These are phyloP conservation scores for Parietaria judaica DNA, from an alignment of 306 rosid genomes.

Conservation along the genomic window DNA sequence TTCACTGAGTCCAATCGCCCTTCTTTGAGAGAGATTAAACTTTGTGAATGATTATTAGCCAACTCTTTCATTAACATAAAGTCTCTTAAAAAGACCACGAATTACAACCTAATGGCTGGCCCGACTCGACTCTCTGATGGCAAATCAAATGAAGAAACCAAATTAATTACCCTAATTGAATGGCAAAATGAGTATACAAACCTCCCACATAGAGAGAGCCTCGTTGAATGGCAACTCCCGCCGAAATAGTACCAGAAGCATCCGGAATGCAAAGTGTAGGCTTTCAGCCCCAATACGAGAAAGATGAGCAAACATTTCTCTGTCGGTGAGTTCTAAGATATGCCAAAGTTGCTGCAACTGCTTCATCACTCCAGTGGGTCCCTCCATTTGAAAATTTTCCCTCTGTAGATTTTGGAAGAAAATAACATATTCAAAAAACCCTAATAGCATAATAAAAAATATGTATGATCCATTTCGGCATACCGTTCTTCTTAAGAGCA, in stretches of 20 bases:
- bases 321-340: slow-evolving; percentile 73
- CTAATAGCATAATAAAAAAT: slow-evolving; percentile 11
- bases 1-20: too few relatives aligned
- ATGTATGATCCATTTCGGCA: slow-evolving; percentile 12
- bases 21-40: too few relatives aligned
- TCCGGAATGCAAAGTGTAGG: slow-evolving; percentile 92
- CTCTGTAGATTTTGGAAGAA: slow-evolving; percentile 40
- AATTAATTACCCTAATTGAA: background rate
- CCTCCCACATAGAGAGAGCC: slow-evolving; percentile 99
- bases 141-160: too few relatives aligned
- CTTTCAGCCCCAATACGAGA: slow-evolving; percentile 90
- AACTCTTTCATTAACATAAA: too few relatives aligned
- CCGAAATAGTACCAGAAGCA: slow-evolving; percentile 93
- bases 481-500: slow-evolving; percentile 98
- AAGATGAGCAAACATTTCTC: slow-evolving; percentile 69
- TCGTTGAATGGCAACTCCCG: slow-evolving; percentile 81
- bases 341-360: slow-evolving; percentile 74
- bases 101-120: too few relatives aligned
- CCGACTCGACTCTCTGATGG: too few relatives aligned
- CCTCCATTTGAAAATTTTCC: slow-evolving; percentile 90
- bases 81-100: too few relatives aligned
- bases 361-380: slow-evolving; percentile 92
- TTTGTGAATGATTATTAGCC: too few relatives aligned
- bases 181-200: slow-evolving; percentile 28
- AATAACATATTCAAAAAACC: slow-evolving; percentile 25